Percentiles rank a stretch among this genome's conserved stretches.
These are phyloP conservation scores for Lipomyces lipofer DNA, from an alignment of 805 yeast genomes.

Conservation along the genomic window DNA sequence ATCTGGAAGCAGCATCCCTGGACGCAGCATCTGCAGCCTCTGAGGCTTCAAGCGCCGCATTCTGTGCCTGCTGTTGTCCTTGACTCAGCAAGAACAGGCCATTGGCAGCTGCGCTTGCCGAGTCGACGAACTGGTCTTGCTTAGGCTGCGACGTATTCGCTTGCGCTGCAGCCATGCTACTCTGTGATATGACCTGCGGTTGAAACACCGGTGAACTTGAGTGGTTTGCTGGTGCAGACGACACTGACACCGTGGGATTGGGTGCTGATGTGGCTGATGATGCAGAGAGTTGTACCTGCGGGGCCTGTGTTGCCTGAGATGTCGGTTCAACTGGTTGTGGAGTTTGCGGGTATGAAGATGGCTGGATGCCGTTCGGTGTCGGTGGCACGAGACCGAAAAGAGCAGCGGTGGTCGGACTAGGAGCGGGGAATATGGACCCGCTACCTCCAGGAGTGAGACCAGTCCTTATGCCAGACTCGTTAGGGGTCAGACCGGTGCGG, in stretches of 20 bases:
- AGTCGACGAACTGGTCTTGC: conserved; percentile 20
- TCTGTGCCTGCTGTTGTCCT: conserved; percentile 30
- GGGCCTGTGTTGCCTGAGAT: conserved; percentile 11
- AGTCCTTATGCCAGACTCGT: conserved; percentile 66
- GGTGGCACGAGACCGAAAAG: conserved; percentile 42
- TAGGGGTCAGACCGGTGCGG: conserved; percentile 69
- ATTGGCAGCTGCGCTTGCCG: conserved; percentile 37
- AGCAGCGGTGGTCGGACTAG: conserved; percentile 42
- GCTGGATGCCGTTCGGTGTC: conserved; percentile 47
- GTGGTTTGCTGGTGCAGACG: conserved; percentile 5
- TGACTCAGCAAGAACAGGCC: conserved; percentile 40
- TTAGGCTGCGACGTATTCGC: conserved; percentile 1
- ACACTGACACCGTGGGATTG: neutral
- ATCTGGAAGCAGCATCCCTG: neutral
- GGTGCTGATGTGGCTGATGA: conserved; percentile 5
- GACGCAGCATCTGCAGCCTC: conserved; percentile 29
- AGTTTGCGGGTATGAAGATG: conserved; percentile 34
- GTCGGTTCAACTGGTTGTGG: conserved; percentile 8
- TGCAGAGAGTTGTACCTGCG: conserved; percentile 8
- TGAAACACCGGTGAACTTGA: neutral
- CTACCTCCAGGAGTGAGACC: conserved; percentile 43
- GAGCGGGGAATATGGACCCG: conserved; percentile 42
- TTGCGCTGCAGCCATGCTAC: neutral
- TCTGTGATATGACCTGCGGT: conserved; percentile 6
- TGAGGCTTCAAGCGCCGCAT: too few relatives aligned